Evolutionary conservation across 2,329 filamentous ascomycete genomes (phyloP), one percentile per base, ranked within the genome.

Genomic region (Alternaria triticina): DNA sequence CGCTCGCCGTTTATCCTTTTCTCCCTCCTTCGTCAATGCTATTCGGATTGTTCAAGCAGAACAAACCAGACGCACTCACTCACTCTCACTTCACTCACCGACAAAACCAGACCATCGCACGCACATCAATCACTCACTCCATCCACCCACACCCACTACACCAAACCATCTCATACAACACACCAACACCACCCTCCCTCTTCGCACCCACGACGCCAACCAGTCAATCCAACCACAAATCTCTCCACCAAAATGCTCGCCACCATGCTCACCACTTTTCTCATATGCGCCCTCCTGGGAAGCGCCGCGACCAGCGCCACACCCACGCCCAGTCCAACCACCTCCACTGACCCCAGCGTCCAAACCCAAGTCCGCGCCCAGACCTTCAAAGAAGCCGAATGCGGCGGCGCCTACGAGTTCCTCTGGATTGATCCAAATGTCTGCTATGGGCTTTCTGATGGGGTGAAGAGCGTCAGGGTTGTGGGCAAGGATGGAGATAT

Each of bases 301-400:
- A 40, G 36, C 36, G 36, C 36, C 36, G n/a, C 36, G 36, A 2
- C 36, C 36, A 17, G 36, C 11, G 13, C 49, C 8, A n/a, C 23
- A 1, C 6, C 30, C 12, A 25, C 10, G 6, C 22, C 30, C 13
- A 13, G 12, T 6, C 22, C 49, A 6, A 52, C 30, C 9, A 52
- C 30, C 20, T 5, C 28, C 49, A 28, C 17, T 2, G 12, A 30
- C 20, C 23, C 25, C 10, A 30, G 27, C 55, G 4, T 20, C 13
- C 12, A 52, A 23, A 22, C 28, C 17, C 49, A 52, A 17, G 49
- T 52, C 49, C 30, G 20, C 33, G 43, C 27, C n/a, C 33, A 46
- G 4, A 55, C 43, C 3, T 44, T 46, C 12, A 55, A 17, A 9
- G 11, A 46, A 46, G 11, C 33, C 30, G 5, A 25, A 2, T 52